Evolutionary conservation across 2,329 filamentous ascomycete genomes (phyloP), one percentile per base, ranked within the genome.

Genomic region (Pestalotiopsis fici): DNA sequence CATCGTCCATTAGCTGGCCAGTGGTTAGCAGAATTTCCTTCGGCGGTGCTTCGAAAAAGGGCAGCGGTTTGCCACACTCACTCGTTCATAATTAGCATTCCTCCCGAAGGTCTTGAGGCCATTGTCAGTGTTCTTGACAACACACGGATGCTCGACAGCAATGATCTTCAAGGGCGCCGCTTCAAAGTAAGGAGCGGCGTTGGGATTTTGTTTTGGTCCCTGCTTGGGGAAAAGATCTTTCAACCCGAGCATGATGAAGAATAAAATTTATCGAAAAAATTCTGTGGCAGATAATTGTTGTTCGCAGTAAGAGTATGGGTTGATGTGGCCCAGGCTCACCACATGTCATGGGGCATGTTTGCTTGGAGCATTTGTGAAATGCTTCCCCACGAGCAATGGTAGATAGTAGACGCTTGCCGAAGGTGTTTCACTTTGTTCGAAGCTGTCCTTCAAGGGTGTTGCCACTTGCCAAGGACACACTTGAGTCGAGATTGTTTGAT

Each of bases 101-200:
- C 71, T 73, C 1, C 81, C 81, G 65, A 84, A 80, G 4, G 79
- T 80, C 25, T 77, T 77, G 66, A 84, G 73, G 28, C 78, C 82
- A 43, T 81, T 81, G 66, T 82, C 80, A 9, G 83, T 71, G 64
- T 82, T 75, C 57, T 77, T 75, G 64, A 83, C 70, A 27, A 82
- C 75, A 67, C 81, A 79, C 2, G 82, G 82, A 68, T 84, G 82
- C 71, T 84, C 82, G 27, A 84, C 75, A 2, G 81, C 82, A 3
- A 80, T 74, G 50, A 84, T 77, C 64, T 77, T 77, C 55, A 78
- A 43, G 9, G 55, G 56, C 21, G 67, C 50, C 13, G 57, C 56
- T 54, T 67, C 65, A 62, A 65, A 69, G 25, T 65, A 66, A 2
- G 67, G 65, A 23, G 67, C 67, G 21, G 56, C 65, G 21, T 69